Conservation (phyloP, 805 yeast genomes). For the Candida nanaspora region DNA sequence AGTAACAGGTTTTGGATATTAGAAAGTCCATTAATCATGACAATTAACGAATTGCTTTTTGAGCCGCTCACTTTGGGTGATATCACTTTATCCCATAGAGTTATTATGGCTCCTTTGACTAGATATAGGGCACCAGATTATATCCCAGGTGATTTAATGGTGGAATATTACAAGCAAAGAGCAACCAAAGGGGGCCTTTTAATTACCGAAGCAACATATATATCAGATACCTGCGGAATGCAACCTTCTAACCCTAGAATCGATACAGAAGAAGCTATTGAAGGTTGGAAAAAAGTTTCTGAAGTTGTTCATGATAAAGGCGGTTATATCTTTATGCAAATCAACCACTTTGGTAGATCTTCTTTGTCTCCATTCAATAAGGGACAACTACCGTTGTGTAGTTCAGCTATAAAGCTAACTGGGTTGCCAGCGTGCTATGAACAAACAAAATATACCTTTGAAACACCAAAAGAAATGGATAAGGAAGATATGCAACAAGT, state of each 20-base stretch:
- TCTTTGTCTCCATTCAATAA: constrained; percentile 13
- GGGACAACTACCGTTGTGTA: constrained; percentile 7
- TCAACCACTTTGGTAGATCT: constrained; percentile 41
- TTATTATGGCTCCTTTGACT: constrained; percentile 42
- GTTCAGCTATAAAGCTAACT: constrained; percentile 5
- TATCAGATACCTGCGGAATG: constrained; percentile 19
- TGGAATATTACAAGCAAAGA: constrained; percentile 26
- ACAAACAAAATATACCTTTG: constrained; percentile 13
- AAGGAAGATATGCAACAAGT: constrained; percentile 32
- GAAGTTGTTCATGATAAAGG: constrained; percentile 38
- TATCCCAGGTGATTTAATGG: constrained; percentile 24
- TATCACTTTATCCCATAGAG: constrained; percentile 27
- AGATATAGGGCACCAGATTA: constrained; percentile 29
- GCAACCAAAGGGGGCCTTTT: constrained; percentile 27
- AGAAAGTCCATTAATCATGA: too few relatives aligned
- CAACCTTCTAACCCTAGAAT: constrained; percentile 13
- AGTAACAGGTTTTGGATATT: too few relatives aligned
- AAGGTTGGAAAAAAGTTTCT: constrained; percentile 32
- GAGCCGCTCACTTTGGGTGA: constrained; percentile 33
- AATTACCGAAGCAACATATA: constrained; percentile 27
- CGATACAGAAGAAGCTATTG: constrained; percentile 19
- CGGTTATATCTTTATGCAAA: constrained; percentile 32
- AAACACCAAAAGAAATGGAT: constrained; percentile 18
- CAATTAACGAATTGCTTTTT: constrained; percentile 15
- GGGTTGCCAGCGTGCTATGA: constrained; percentile 5